Base-by-base conservation (phyloP, 2,329 filamentous ascomycete genomes). In the Sordariomycetes sp. region DNA sequence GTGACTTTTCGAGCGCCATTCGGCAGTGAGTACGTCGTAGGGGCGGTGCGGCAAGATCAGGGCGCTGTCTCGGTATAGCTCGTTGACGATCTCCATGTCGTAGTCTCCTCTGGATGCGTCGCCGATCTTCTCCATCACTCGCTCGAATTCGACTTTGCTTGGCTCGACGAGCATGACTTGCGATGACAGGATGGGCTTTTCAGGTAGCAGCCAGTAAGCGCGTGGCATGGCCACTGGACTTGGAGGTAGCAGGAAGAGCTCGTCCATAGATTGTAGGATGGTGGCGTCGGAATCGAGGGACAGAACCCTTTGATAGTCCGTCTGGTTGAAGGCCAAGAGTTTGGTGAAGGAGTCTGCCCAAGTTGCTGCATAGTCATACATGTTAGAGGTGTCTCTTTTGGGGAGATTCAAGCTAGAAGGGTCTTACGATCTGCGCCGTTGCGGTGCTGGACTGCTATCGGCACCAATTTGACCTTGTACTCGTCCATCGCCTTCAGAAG, bases 31-130 rank as follows among this genome's bases (percentile, higher is more conserved):
- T 19, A 83, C 55, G n/a, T 70, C 70, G 46, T 80, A 81, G 3
- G 66, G 65, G 4, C 75, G 66, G 44, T 83, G 78, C 0, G 78
- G 78, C 2, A 83, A 58, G 19, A 82, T 66, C 49, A 80, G 51
- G 7, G 75, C 75, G 29, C 54, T 68, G 36, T 73, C 62, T 3
- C 57, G 62, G 46, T 78, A 82, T 16, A 77, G 66, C 8, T 69
- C 55, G 46, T 85, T 82, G 33, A 82, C 54, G 3, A 83, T 60
- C 46, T 82, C 77, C 77, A 82, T 82, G 46, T 84, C 79, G 46
- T 72, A 80, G 23, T 70, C 48, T 32, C 42, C 36, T 3, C 8
- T 16, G 3, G 38, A 34, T n/a, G 41, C 44, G 6, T 37, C 28
- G 23, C 47, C 42, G 26, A 57, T 45, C 8, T 38, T 41, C 18